These are phyloP conservation scores for Aspergillus sp. DNA, from an alignment of 2,329 filamentous ascomycete species.

Conservation along the genomic window DNA sequence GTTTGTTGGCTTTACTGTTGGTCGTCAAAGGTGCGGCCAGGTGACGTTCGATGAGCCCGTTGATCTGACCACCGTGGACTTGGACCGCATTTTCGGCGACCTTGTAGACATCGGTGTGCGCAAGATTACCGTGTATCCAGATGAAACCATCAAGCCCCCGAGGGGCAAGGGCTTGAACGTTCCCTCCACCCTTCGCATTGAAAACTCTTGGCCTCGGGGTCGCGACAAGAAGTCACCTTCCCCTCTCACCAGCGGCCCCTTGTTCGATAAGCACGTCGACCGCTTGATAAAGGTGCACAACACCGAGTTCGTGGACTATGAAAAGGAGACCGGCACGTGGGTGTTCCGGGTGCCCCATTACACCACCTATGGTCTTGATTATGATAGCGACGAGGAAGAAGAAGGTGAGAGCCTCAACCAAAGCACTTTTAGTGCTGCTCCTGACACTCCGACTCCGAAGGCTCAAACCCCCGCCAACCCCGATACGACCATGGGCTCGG, in stretches of 20 bases:
- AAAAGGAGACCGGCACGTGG: constrained; percentile 80
- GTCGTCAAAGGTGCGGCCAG: constrained; percentile 76
- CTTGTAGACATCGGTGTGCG: constrained; percentile 77
- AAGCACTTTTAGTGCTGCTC: constrained; percentile 54
- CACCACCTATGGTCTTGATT: constrained; percentile 89
- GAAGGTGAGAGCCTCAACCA: constrained; percentile 56
- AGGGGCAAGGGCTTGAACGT: constrained; percentile 89
- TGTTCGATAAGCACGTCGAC: constrained; percentile 76
- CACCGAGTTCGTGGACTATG: constrained; percentile 81
- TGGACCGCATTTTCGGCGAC: constrained; percentile 75
- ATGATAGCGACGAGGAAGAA: constrained; percentile 70
- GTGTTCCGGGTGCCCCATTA: constrained; percentile 93
- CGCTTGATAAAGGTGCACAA: constrained; percentile 76
- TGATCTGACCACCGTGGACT: constrained; percentile 75
- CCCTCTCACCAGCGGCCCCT: constrained; percentile 62
- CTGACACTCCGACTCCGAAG: constrained; percentile 52
- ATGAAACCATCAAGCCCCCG: constrained; percentile 74
- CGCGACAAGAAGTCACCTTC: constrained; percentile 58
- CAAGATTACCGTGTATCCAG: constrained; percentile 82
- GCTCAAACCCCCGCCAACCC: constrained; percentile 30
- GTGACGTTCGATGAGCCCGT: constrained; percentile 81
- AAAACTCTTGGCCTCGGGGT: constrained; percentile 88
- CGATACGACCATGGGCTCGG: constrained; percentile 37
- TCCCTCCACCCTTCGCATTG: constrained; percentile 80
- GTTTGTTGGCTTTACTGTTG: constrained; percentile 75